Base-by-base conservation (phyloP, 352 stramenopile species). In the Phytopythium vexans region DNA sequence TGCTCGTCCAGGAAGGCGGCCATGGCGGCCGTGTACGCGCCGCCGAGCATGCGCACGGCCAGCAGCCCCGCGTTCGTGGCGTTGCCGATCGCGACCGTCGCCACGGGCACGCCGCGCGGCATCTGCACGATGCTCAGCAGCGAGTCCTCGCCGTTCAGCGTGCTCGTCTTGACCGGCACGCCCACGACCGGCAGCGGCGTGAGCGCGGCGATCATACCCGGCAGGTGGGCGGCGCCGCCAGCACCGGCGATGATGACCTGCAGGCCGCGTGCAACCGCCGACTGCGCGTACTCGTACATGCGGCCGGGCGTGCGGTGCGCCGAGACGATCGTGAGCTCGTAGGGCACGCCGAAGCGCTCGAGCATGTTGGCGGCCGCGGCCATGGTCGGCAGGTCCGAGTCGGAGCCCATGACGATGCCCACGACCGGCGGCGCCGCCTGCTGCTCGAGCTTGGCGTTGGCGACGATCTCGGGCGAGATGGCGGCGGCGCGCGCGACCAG, bases 111-210 rank as follows among this genome's bases (percentile, higher is more conserved):
- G 48, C 97, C 97, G 35, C 94, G 76, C 37, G 97, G 97, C 97
- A 99, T 99, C 82, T 99, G 97, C 21, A 99, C 96, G 69, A 99
- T 99, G 65, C 91, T 98, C 60, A 99, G 78, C 10, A 99, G 74
- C 42, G 94, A 98, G 76, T 99, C 97, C 49, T 98, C 75, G 32
- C 97, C 97, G 62, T 96, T 98, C 11, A 99, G 71, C 15, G 96
- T 98, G 21, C 89, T 98, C 6, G 95, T 99, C 77, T 99, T 98
- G 16, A 99, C 92, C 10, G 97, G 97, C 2, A 99, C 97, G 39
- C 97, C 97, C 31, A 99, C 79, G 6, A 99, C 95, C 7, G 82
- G 92, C 54, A 91, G 71, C 15, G 77, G 83, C 46, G 82, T 87
- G 66, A 98, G 40, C 70, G 82, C 73, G 44, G 90, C 78, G 60